Percentiles rank a stretch among this genome's conserved stretches.
These are phyloP conservation scores for Grosmannia serpens DNA, from an alignment of 2,329 filamentous ascomycete genomes.

Conservation along the genomic window DNA sequence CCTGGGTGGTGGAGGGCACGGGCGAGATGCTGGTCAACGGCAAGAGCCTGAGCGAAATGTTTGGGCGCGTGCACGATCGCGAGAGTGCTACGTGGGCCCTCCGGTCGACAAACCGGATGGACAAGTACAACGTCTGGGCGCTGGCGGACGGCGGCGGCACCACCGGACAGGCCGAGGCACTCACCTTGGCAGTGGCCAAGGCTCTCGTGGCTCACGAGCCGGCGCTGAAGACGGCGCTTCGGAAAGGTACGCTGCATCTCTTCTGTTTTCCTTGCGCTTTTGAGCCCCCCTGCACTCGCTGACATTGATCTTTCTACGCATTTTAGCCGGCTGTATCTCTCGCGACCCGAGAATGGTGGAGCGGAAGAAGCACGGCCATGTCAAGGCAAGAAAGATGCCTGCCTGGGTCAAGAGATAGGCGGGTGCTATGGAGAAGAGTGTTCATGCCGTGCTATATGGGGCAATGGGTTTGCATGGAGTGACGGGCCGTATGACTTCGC, in stretches of 20 bases:
- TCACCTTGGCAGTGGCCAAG: conserved; percentile 82
- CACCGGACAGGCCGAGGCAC: conserved; percentile 90
- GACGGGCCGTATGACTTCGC: too few species aligned
- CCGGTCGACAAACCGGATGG: conserved; percentile 67
- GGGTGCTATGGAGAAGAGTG: not conserved
- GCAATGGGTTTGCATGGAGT: too few species aligned
- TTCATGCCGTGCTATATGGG: too few species aligned
- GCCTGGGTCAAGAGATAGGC: conserved; percentile 80
- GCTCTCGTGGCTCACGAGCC: conserved; percentile 87
- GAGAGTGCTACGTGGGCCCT: conserved; percentile 91
- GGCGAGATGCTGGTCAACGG: conserved; percentile 88
- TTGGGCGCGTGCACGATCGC: conserved; percentile 81
- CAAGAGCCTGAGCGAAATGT: conserved; percentile 68
- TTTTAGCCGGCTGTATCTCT: conserved; percentile 76
- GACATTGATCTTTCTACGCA: conserved; percentile 10
- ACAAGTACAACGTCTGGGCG: conserved; percentile 97
- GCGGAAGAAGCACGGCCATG: conserved; percentile 91
- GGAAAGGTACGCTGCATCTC: conserved; percentile 59
- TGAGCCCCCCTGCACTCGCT: conserved; percentile 1
- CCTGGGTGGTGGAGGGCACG: conserved; percentile 83
- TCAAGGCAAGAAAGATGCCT: conserved; percentile 97
- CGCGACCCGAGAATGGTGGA: conserved; percentile 87
- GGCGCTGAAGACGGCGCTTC: conserved; percentile 72
- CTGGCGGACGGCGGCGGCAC: conserved; percentile 75
- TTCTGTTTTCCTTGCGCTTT: not conserved